Percentiles rank a stretch among this genome's conserved stretches.
These are phyloP conservation scores for Kuraishia capsulata DNA, from an alignment of 805 yeast species.

Conservation along the genomic window DNA sequence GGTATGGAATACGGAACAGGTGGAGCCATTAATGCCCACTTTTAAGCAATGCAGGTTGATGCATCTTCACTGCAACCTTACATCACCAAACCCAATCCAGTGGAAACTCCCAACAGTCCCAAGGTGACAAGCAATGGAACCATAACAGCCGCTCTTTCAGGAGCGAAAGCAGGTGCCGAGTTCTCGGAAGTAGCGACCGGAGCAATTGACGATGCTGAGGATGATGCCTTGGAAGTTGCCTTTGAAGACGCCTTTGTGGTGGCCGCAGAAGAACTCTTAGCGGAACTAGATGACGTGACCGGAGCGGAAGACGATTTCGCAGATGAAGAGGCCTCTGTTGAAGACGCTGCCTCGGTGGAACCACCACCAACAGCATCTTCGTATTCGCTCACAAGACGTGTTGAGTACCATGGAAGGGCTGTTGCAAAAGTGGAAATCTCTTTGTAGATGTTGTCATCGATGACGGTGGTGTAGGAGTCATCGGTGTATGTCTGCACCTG, in stretches of 20 bases:
- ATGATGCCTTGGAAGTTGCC: conserved; percentile 6
- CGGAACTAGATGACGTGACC: not conserved
- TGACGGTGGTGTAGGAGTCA: conserved; percentile 25
- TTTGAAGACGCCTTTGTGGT: conserved; percentile 8
- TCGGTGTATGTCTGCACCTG: conserved; percentile 25
- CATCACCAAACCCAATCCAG: too few species aligned
- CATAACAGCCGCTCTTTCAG: not conserved
- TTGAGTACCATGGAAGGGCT: conserved; percentile 23
- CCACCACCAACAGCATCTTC: conserved; percentile 6
- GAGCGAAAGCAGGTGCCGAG: conserved; percentile 4
- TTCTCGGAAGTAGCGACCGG: conserved; percentile 5
- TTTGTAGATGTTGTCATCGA: conserved; percentile 7
- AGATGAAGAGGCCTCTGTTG: conserved; percentile 1
- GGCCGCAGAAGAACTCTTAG: conserved; percentile 3
- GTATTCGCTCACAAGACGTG: conserved; percentile 16
- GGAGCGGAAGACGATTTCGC: conserved; percentile 2
- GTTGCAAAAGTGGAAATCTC: conserved; percentile 6
- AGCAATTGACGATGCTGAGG: conserved; percentile 6
- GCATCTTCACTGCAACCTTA: too few species aligned
- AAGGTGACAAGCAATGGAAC: not conserved
- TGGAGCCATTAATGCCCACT: too few species aligned
- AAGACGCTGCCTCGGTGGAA: conserved; percentile 1
- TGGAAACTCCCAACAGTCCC: not conserved
- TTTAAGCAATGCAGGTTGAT: too few species aligned
- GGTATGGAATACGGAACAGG: too few species aligned